These are phyloP conservation scores for Thielaviopsis punctulata DNA, from an alignment of 2,329 filamentous ascomycete species.

Conservation along the genomic window DNA sequence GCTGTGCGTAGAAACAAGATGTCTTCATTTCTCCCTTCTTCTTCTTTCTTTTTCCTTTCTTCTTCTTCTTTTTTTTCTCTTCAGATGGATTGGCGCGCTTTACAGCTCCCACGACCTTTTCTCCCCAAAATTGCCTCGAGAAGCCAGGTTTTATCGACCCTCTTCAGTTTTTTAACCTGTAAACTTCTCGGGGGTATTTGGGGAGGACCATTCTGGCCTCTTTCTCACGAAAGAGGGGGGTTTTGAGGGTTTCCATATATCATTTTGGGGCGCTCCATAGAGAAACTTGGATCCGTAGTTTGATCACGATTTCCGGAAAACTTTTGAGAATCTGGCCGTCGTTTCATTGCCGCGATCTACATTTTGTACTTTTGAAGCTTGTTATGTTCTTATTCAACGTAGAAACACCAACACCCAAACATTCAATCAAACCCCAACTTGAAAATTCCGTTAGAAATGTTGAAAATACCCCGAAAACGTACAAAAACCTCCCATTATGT, in stretches of 20 bases:
- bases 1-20: too few relatives aligned
- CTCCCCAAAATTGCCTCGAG: too few relatives aligned
- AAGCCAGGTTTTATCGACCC: too few relatives aligned
- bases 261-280: conserved; percentile 7
- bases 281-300: conserved; percentile 20
- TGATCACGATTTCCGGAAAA: conserved; percentile 35
- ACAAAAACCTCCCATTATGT: too few relatives aligned
- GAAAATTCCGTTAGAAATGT: too few relatives aligned
- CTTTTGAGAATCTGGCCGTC: conserved; percentile 27
- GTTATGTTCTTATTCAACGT: background rate
- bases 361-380: conserved; percentile 18
- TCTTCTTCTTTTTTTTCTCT: conserved; percentile 18
- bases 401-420: background rate
- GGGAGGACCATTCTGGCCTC: conserved; percentile 18
- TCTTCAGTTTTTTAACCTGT: too few relatives aligned
- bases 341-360: conserved; percentile 44
- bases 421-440: too few relatives aligned
- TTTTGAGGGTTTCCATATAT: too few relatives aligned
- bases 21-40: conserved; percentile 1
- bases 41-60: conserved; percentile 3
- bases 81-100: conserved; percentile 14
- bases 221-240: too few relatives aligned
- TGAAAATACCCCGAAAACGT: too few relatives aligned
- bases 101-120: too few relatives aligned
- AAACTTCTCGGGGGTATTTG: conserved; percentile 16